Evolutionary conservation across 441 rosid genomes (phyloP).

Genomic region (Populus hybrid): DNA sequence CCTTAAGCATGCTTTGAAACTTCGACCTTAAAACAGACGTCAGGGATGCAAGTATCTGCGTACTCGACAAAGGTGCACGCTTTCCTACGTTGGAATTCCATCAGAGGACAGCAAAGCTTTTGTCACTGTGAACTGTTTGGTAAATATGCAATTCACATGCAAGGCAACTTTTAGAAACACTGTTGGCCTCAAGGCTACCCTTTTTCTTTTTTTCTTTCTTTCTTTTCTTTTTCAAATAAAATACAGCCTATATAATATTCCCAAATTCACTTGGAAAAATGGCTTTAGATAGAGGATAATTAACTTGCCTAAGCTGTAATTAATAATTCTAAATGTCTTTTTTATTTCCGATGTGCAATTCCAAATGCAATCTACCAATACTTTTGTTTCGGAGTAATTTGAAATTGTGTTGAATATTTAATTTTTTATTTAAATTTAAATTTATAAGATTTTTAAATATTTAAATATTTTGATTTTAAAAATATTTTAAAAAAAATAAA

Average conservation of each 20-base stretch:
- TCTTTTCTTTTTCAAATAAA: not conserved
- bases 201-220: too few relatives aligned
- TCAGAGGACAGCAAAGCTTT: not conserved
- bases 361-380: not conserved
- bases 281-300: too few relatives aligned
- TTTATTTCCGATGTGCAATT: not conserved
- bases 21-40: not conserved
- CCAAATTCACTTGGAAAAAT: too few relatives aligned
- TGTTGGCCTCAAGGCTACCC: not conserved
- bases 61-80: slow-evolving; percentile 7
- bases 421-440: too few relatives aligned
- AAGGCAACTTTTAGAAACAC: not conserved
- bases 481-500: too few relatives aligned
- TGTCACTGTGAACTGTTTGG: not conserved
- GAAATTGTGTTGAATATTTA: too few relatives aligned
- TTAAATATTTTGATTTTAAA: too few relatives aligned
- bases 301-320: too few relatives aligned
- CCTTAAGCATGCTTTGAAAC: not conserved
- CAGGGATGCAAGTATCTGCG: not conserved
- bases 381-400: too few relatives aligned
- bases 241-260: not conserved
- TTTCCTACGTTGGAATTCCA: not conserved
- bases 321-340: too few relatives aligned
- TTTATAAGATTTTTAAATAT: too few relatives aligned
- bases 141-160: not conserved